A percentile compares a stretch with the other conserved stretches of the same genome.
Conservation (phyloP, 2,329 filamentous ascomycete species). For the Xylariales sp. region DNA sequence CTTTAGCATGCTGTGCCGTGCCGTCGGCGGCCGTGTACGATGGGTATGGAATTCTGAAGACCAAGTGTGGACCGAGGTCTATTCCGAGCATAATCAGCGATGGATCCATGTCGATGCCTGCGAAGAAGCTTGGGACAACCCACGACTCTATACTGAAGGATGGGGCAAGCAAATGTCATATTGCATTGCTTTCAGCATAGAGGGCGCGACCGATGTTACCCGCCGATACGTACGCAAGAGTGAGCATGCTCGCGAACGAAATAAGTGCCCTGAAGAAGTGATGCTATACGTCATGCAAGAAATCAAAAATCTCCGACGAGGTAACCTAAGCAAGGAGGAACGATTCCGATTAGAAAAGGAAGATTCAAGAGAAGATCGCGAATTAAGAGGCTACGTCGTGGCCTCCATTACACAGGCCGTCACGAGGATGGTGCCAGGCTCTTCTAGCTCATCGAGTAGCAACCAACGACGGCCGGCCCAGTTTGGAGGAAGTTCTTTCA, state of each 20-base stretch:
- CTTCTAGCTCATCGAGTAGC: conserved; percentile 47
- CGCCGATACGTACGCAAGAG: conserved; percentile 77
- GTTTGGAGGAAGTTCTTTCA: conserved; percentile 33
- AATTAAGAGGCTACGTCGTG: conserved; percentile 79
- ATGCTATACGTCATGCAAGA: conserved; percentile 92
- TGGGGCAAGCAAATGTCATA: conserved; percentile 98
- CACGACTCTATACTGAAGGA: conserved; percentile 89
- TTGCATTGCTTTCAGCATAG: conserved; percentile 94
- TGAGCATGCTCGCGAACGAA: conserved; percentile 79
- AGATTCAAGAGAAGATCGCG: conserved; percentile 78
- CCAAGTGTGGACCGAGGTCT: conserved; percentile 97
- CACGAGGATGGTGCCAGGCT: conserved; percentile 71
- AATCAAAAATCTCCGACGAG: conserved; percentile 84
- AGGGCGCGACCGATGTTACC: conserved; percentile 77
- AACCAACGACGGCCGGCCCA: conserved; percentile 28
- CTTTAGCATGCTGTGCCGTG: conserved; percentile 97
- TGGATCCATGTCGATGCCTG: conserved; percentile 98
- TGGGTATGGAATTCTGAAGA: conserved; percentile 99
- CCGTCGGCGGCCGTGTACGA: conserved; percentile 87
- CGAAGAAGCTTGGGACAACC: conserved; percentile 95
- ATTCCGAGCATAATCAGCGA: conserved; percentile 89
- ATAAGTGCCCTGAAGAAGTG: conserved; percentile 86
- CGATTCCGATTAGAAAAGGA: conserved; percentile 85
- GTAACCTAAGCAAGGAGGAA: conserved; percentile 87
- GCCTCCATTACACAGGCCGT: conserved; percentile 79